A percentile compares a stretch with the other conserved stretches of the same genome.
phyloP scores from a whole-genome alignment of 1,139 yeast species.

The Suhomyces bolitotheri region DNA sequence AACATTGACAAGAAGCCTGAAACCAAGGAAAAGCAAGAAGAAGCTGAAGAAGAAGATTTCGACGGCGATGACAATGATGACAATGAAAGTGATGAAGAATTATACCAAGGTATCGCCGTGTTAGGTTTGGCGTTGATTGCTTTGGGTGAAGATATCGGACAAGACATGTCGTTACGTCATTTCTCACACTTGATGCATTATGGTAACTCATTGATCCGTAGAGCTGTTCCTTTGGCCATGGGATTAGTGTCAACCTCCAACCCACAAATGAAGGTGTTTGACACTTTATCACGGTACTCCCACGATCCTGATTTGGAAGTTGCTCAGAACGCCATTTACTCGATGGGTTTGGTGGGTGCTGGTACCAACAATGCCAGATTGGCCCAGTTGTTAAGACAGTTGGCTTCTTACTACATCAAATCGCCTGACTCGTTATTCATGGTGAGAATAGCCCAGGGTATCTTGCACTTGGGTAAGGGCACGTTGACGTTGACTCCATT shows the following conservation, averaged over 20 bases:
- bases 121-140: conserved; percentile 93
- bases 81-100: conserved; percentile 55
- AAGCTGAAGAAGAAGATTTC: conserved; percentile 29
- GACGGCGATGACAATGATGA: conserved; percentile 29
- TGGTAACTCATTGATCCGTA: conserved; percentile 86
- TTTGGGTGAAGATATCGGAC: conserved; percentile 98
- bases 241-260: conserved; percentile 90
- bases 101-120: conserved; percentile 86
- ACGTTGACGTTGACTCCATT: conserved; percentile 87
- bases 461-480: conserved; percentile 94
- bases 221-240: conserved; percentile 97
- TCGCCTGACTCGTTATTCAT: conserved; percentile 89
- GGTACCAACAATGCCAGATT: conserved; percentile 98
- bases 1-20: conserved; percentile 15
- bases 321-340: conserved; percentile 90
- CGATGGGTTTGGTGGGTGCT: conserved; percentile 98
- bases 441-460: conserved; percentile 94
- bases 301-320: conserved; percentile 95
- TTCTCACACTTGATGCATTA: conserved; percentile 97
- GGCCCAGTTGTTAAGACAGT: conserved; percentile 91
- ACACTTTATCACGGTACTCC: conserved; percentile 91
- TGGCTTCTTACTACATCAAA: conserved; percentile 89
- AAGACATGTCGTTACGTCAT: conserved; percentile 96
- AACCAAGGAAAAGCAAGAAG: conserved; percentile 26
- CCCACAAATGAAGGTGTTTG: conserved; percentile 97